Conservation (phyloP, 2,329 filamentous ascomycete species). For the Ophidiomyces ophidiicola region DNA sequence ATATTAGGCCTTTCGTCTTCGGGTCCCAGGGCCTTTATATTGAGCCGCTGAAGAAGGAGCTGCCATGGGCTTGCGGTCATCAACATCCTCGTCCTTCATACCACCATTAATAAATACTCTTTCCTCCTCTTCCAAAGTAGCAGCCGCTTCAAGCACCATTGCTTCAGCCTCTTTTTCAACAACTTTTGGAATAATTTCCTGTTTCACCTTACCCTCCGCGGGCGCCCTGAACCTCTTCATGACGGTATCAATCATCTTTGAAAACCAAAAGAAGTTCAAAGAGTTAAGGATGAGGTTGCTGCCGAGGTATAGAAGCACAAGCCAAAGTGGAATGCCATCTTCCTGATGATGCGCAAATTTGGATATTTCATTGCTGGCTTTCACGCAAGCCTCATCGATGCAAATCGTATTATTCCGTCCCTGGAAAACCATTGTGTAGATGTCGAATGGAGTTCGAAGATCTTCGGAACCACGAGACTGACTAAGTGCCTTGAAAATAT, state of each 20-base stretch:
- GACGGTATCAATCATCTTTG: constrained; percentile 55
- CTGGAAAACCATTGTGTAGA: constrained; percentile 27
- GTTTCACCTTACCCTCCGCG: constrained; percentile 17
- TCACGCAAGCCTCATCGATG: constrained; percentile 28
- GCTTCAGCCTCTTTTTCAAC: constrained; percentile 23
- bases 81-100: constrained; percentile 4
- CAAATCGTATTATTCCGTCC: constrained; percentile 27
- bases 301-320: constrained; percentile 45
- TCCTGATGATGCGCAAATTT: constrained; percentile 33
- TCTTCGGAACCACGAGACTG: constrained; percentile 27
- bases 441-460: constrained; percentile 21
- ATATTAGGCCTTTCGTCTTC: constrained; percentile 12
- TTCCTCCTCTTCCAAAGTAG: constrained; percentile 15
- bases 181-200: constrained; percentile 17
- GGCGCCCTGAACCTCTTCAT: constrained; percentile 46
- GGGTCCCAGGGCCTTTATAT: constrained; percentile 5
- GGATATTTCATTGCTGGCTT: constrained; percentile 37
- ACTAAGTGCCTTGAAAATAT: constrained; percentile 45
- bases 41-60: background rate
- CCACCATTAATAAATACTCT: constrained; percentile 15
- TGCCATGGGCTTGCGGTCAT: background rate
- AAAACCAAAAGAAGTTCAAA: constrained; percentile 55
- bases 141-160: constrained; percentile 25
- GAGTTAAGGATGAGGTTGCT: constrained; percentile 50
- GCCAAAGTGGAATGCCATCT: constrained; percentile 43